Conservation (phyloP, 768 basidiomycete genomes). For the Naematelia aurantialba region DNA sequence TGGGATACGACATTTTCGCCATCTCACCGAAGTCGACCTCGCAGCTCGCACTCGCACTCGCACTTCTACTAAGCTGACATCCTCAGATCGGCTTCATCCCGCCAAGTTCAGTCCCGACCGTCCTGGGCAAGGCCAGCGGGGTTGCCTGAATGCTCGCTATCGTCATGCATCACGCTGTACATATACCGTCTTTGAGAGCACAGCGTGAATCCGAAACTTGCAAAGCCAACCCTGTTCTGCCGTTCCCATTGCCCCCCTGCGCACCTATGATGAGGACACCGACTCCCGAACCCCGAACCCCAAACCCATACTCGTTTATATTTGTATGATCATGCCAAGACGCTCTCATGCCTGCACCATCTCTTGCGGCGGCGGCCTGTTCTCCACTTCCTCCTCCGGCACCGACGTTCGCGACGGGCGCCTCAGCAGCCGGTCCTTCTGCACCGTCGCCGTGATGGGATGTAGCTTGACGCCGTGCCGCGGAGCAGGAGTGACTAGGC, state of each 20-base stretch:
- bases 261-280: too few relatives aligned
- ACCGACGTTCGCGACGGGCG: neutral
- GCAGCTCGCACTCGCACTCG: too few relatives aligned
- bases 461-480: neutral
- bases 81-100: slow-evolving; percentile 75
- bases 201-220: too few relatives aligned
- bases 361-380: slow-evolving; percentile 5
- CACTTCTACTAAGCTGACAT: neutral
- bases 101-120: slow-evolving; percentile 70
- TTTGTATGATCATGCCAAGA: slow-evolving; percentile 23
- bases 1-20: too few relatives aligned
- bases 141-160: slow-evolving; percentile 15
- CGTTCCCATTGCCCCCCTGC: too few relatives aligned
- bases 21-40: too few relatives aligned
- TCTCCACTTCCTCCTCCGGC: slow-evolving; percentile 12
- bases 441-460: neutral
- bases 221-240: too few relatives aligned
- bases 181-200: too few relatives aligned
- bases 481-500: slow-evolving; percentile 6
- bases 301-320: slow-evolving; percentile 3
- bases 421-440: neutral
- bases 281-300: too few relatives aligned
- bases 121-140: slow-evolving; percentile 41
- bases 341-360: too few relatives aligned
- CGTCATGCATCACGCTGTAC: slow-evolving; percentile 3